phyloP scores from a whole-genome alignment of 1,284 basidiomycete genomes.

The Rhodotorula sp. region DNA sequence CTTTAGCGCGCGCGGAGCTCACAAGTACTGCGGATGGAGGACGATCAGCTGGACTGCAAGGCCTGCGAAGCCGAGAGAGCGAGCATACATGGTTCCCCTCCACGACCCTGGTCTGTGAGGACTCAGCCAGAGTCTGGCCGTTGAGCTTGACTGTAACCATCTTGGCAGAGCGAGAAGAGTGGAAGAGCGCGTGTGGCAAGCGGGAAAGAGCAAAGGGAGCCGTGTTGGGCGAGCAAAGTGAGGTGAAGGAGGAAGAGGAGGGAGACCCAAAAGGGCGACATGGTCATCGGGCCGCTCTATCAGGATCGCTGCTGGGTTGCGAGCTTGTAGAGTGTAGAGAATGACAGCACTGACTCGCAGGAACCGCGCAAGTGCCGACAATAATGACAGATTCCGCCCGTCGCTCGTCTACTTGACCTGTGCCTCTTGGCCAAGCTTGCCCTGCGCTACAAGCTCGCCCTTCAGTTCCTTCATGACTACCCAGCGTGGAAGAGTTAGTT shows the following conservation, averaged over 20 bases:
- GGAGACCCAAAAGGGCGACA: too few species aligned
- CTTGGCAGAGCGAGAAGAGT: not conserved
- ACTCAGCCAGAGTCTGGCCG: slow-evolving; percentile 60
- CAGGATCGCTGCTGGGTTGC: not conserved
- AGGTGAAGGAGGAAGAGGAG: not conserved
- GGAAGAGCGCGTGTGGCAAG: not conserved
- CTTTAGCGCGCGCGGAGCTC: not conserved
- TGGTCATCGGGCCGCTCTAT: not conserved
- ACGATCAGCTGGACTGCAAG: accelerated
- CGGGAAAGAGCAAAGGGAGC: not conserved
- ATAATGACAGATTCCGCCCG: not conserved
- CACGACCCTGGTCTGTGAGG: slow-evolving; percentile 57
- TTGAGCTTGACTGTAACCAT: slow-evolving; percentile 50
- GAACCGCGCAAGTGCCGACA: not conserved
- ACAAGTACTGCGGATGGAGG: slow-evolving; percentile 9
- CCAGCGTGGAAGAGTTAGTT: too few species aligned
- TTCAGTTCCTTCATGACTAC: slow-evolving; percentile 53
- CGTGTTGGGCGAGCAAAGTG: not conserved
- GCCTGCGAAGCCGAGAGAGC: not conserved
- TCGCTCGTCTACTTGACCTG: not conserved
- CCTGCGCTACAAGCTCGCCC: slow-evolving; percentile 54
- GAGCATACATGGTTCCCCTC: slow-evolving; percentile 58
- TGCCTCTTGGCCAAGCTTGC: slow-evolving; percentile 47
- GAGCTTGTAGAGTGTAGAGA: not conserved
- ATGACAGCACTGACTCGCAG: not conserved